These are phyloP conservation scores for Solanum bukasovii DNA, from an alignment of 257 asterid genomes.

Conservation along the genomic window DNA sequence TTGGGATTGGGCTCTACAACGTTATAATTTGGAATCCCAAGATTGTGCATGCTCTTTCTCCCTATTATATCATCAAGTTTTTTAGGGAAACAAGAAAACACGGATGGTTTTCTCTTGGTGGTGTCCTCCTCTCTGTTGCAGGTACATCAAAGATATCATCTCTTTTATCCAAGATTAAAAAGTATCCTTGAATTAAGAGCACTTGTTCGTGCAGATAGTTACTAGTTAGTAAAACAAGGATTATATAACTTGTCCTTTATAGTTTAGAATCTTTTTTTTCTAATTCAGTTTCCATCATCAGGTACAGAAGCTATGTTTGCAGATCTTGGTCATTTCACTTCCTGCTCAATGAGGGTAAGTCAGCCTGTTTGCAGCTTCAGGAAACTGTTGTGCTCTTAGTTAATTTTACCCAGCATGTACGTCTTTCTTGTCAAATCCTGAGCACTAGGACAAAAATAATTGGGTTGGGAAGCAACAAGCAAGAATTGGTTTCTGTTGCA, in stretches of 20 bases:
- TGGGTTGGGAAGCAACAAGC: not conserved
- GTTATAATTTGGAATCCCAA: constrained; percentile 24
- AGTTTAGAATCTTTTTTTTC: not conserved
- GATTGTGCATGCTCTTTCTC: constrained; percentile 28
- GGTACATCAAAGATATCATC: constrained; percentile 12
- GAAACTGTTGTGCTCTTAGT: not conserved
- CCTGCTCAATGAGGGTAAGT: constrained; percentile 29
- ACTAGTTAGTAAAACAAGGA: not conserved
- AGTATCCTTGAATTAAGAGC: not conserved
- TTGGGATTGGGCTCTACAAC: constrained; percentile 28
- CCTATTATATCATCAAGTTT: constrained; percentile 26
- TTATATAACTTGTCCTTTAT: not conserved
- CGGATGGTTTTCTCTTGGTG: constrained; percentile 33
- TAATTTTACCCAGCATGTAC: not conserved
- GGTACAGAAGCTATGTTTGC: constrained; percentile 59
- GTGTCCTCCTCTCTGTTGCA: constrained; percentile 28
- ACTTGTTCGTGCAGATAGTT: not conserved
- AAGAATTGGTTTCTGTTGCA: not conserved
- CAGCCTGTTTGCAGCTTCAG: not conserved
- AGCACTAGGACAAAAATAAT: not conserved
- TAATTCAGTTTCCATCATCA: constrained; percentile 1
- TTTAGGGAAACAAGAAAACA: constrained; percentile 20
- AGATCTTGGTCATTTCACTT: constrained; percentile 49
- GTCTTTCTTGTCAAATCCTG: not conserved
- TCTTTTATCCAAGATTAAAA: not conserved